Evolutionary conservation across 2,329 filamentous ascomycete species (phyloP).

Genomic region (Emergomyces africanus): DNA sequence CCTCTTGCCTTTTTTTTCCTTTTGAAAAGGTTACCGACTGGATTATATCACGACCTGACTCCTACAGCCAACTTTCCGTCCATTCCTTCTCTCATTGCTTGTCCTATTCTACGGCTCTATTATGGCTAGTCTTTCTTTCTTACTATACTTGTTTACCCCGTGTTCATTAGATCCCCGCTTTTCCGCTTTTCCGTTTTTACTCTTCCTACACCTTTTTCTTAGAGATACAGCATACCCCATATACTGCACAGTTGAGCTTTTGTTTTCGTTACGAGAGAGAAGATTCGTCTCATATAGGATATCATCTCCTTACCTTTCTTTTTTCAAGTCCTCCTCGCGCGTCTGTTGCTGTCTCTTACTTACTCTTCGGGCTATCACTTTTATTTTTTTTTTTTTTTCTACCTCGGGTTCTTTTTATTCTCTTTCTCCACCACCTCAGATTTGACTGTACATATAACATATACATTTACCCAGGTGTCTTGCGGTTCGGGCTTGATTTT

Average conservation of each 20-base stretch:
- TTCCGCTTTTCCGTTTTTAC: neutral
- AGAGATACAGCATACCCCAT: constrained; percentile 18
- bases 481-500: constrained; percentile 2
- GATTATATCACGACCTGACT: neutral
- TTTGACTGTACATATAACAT: neutral
- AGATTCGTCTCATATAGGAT: constrained; percentile 4
- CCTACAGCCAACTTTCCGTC: neutral
- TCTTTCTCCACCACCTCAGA: constrained; percentile 4
- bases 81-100: neutral
- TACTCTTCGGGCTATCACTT: neutral
- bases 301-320: constrained; percentile 8
- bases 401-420: constrained; percentile 8
- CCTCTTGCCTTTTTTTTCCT: neutral
- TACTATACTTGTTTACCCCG: neutral
- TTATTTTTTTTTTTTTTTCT: neutral
- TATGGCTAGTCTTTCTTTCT: neutral
- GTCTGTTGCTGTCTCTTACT: constrained; percentile 4
- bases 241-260: neutral
- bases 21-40: neutral
- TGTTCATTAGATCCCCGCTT: neutral
- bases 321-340: constrained; percentile 7
- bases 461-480: neutral
- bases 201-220: neutral
- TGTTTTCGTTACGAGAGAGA: neutral
- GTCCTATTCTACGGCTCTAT: neutral